Evolutionary conservation across 1,284 basidiomycete genomes (phyloP).

Genomic region (Fistulinella cinereoalba): DNA sequence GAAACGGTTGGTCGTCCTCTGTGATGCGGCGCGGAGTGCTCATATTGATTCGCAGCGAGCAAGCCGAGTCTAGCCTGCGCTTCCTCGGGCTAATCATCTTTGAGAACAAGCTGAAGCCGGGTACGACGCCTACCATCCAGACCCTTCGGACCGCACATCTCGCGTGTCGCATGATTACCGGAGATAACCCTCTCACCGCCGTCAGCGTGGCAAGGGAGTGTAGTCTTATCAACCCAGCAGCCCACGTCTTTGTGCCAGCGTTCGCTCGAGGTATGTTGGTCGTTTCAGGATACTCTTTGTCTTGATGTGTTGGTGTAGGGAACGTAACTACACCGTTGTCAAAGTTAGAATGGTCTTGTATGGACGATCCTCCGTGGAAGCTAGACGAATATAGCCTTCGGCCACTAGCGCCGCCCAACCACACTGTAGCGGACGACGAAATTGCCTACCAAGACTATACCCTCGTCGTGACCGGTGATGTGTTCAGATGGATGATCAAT

Average conservation of each 20-base stretch:
- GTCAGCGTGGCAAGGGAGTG: slow-evolving; percentile 97
- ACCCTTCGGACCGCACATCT: slow-evolving; percentile 88
- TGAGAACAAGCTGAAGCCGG: slow-evolving; percentile 97
- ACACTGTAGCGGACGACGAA: slow-evolving; percentile 66
- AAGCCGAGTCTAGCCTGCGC: slow-evolving; percentile 87
- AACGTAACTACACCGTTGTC: slow-evolving; percentile 61
- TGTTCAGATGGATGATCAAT: slow-evolving; percentile 99
- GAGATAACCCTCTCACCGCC: slow-evolving; percentile 95
- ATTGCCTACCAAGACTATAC: slow-evolving; percentile 85
- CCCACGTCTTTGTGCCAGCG: slow-evolving; percentile 86
- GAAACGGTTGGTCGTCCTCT: slow-evolving; percentile 64
- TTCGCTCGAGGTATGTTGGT: slow-evolving; percentile 67
- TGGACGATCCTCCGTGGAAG: slow-evolving; percentile 86
- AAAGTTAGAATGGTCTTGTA: slow-evolving; percentile 86
- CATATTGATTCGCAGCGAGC: slow-evolving; percentile 60
- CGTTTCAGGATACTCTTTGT: background rate
- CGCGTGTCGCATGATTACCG: slow-evolving; percentile 97
- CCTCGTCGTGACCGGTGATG: slow-evolving; percentile 92
- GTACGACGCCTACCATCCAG: slow-evolving; percentile 89
- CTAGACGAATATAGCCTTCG: slow-evolving; percentile 89
- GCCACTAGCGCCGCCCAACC: slow-evolving; percentile 65
- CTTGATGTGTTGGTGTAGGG: slow-evolving; percentile 42
- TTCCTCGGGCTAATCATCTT: slow-evolving; percentile 98
- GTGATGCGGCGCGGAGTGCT: slow-evolving; percentile 4
- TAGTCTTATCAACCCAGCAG: slow-evolving; percentile 83